Conservation (phyloP, 768 basidiomycete genomes). For the Auriscalpium vulgare region DNA sequence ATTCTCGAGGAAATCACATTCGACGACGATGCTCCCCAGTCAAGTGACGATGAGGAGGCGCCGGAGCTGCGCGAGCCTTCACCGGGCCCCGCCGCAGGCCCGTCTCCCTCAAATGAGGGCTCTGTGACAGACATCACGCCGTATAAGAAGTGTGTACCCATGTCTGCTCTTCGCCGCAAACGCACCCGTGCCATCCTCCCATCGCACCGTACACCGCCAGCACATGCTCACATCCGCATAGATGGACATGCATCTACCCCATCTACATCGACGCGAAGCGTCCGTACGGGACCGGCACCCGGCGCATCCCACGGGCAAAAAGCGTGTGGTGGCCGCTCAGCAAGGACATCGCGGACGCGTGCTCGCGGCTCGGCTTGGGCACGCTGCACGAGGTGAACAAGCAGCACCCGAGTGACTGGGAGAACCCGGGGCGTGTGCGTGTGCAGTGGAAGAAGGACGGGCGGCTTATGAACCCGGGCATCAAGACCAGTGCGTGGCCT, state of each 20-base stretch:
- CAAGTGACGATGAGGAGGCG: conserved; percentile 16
- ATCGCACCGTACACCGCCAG: background rate
- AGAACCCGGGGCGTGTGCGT: conserved; percentile 91
- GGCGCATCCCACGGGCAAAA: conserved; percentile 72
- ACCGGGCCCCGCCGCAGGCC: conserved; percentile 41
- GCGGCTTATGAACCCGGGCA: conserved; percentile 49
- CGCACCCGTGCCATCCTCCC: conserved; percentile 1
- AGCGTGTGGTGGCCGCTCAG: conserved; percentile 85
- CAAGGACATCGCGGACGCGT: conserved; percentile 86
- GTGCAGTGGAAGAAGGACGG: conserved; percentile 89
- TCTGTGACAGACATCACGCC: conserved; percentile 69
- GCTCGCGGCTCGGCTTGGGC: conserved; percentile 65
- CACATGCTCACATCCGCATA: conserved; percentile 25
- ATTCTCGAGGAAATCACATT: conserved; percentile 59
- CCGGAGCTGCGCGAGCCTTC: conserved; percentile 35
- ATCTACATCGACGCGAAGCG: conserved; percentile 96
- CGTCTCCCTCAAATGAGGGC: conserved; percentile 24
- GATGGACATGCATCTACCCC: conserved; percentile 95
- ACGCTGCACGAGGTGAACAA: conserved; percentile 87
- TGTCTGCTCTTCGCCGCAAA: background rate
- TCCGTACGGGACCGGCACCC: conserved; percentile 73
- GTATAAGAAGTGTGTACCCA: conserved; percentile 63
- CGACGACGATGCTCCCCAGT: conserved; percentile 27
- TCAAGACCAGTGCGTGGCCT: conserved; percentile 62
- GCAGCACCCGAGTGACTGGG: conserved; percentile 94